Percentiles rank a stretch among this genome's conserved stretches.
Conservation (phyloP, 1,284 basidiomycete species). For the Leccinum pseudoinsigne region DNA sequence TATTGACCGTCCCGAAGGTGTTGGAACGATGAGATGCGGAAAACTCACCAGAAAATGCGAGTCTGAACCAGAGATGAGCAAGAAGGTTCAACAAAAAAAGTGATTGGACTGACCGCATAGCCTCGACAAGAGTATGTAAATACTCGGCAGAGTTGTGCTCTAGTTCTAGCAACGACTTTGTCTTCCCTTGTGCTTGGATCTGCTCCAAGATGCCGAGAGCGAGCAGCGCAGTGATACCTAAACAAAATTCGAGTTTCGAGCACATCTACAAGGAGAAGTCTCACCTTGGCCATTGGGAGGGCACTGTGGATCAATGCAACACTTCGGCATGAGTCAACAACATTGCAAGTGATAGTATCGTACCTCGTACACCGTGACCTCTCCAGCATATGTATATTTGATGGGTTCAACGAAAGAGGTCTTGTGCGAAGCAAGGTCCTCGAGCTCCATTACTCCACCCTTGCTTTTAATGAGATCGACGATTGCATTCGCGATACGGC, state of each 20-base stretch:
- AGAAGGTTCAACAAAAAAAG: background rate
- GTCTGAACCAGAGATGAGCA: slow-evolving; percentile 39
- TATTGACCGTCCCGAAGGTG: background rate
- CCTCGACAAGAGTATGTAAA: slow-evolving; percentile 86
- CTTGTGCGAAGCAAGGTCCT: slow-evolving; percentile 81
- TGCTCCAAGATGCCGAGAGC: slow-evolving; percentile 92
- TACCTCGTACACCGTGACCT: slow-evolving; percentile 86
- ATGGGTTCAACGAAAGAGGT: slow-evolving; percentile 87
- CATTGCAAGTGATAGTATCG: slow-evolving; percentile 22
- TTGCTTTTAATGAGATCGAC: slow-evolving; percentile 81
- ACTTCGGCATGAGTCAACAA: background rate
- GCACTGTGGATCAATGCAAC: slow-evolving; percentile 49
- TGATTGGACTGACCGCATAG: slow-evolving; percentile 56
- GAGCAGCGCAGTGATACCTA: slow-evolving; percentile 86
- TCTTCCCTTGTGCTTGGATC: slow-evolving; percentile 73
- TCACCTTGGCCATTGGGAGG: slow-evolving; percentile 94
- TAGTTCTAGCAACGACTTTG: slow-evolving; percentile 71
- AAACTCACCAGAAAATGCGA: slow-evolving; percentile 70
- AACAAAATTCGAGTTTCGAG: slow-evolving; percentile 4
- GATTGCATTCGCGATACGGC: slow-evolving; percentile 85
- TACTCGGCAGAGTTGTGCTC: slow-evolving; percentile 90
- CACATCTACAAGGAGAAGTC: background rate
- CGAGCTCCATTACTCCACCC: slow-evolving; percentile 89
- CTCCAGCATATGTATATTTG: slow-evolving; percentile 81
- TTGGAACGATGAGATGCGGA: background rate